Evolutionary conservation across 257 asterid genomes (phyloP).

Genomic region (Solanum tacnaense): DNA sequence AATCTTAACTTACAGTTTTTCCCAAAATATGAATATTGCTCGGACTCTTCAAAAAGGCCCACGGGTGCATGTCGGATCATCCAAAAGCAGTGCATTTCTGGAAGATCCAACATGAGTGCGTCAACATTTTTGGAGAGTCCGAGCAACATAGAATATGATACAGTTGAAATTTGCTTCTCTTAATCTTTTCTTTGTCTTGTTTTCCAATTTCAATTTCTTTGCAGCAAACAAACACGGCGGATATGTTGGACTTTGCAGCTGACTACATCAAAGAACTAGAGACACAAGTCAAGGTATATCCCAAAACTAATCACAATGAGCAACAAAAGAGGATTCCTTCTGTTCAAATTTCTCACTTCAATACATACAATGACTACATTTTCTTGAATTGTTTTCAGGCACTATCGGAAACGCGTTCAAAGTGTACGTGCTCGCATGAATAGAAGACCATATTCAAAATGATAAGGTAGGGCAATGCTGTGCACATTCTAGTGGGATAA

Average conservation of each 20-base stretch:
- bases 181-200: neutral
- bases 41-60: neutral
- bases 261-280: slow-evolving; percentile 90
- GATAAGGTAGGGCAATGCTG: neutral
- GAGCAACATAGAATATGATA: neutral
- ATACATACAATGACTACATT: neutral
- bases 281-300: slow-evolving; percentile 49
- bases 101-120: neutral
- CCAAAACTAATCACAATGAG: neutral
- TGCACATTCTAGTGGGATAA: neutral
- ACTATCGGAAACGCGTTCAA: slow-evolving; percentile 43
- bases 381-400: slow-evolving; percentile 17
- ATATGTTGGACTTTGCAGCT: slow-evolving; percentile 90
- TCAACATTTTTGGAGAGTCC: neutral
- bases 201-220: neutral
- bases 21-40: neutral
- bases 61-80: neutral
- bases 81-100: neutral
- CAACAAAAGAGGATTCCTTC: neutral
- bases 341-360: neutral
- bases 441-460: slow-evolving; percentile 11
- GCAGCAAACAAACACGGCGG: slow-evolving; percentile 89
- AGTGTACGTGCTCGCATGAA: slow-evolving; percentile 45
- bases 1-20: neutral
- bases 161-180: neutral